Conservation (phyloP, 1,139 yeast species). For the Geotrichum histeridarum region DNA sequence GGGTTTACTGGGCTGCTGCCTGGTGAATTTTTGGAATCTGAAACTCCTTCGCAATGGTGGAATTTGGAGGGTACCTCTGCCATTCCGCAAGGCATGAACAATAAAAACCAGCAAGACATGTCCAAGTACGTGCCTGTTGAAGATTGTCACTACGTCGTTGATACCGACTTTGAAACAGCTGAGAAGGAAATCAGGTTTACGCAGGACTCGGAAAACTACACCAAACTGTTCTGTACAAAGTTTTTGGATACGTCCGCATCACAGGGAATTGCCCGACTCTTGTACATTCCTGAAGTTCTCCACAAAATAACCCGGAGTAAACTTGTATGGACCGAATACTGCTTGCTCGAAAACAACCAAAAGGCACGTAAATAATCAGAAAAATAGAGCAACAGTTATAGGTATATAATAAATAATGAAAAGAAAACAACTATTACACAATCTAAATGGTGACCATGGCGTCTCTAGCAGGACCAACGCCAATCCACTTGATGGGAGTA, state of each 20-base stretch:
- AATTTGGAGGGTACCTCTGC: slow-evolving; percentile 37
- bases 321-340: slow-evolving; percentile 32
- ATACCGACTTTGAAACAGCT: slow-evolving; percentile 29
- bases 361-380: background rate
- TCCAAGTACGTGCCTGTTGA: slow-evolving; percentile 28
- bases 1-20: slow-evolving; percentile 88
- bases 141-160: slow-evolving; percentile 38
- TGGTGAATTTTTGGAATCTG: slow-evolving; percentile 64
- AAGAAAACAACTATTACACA: background rate
- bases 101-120: slow-evolving; percentile 48
- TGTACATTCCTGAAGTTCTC: slow-evolving; percentile 36
- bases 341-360: slow-evolving; percentile 24
- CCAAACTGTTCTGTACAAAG: slow-evolving; percentile 33
- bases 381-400: background rate
- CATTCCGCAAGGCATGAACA: slow-evolving; percentile 66
- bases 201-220: slow-evolving; percentile 33
- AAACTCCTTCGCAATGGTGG: slow-evolving; percentile 24
- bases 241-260: slow-evolving; percentile 40
- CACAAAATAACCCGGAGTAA: slow-evolving; percentile 24
- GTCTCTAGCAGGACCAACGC: slow-evolving; percentile 96
- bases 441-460: slow-evolving; percentile 30
- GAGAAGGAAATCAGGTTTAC: slow-evolving; percentile 26
- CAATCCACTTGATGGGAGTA: slow-evolving; percentile 93
- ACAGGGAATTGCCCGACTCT: slow-evolving; percentile 40
- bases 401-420: background rate